Base-by-base conservation (phyloP, 164 flowering plant species). In the Hamamelis virginiana region DNA sequence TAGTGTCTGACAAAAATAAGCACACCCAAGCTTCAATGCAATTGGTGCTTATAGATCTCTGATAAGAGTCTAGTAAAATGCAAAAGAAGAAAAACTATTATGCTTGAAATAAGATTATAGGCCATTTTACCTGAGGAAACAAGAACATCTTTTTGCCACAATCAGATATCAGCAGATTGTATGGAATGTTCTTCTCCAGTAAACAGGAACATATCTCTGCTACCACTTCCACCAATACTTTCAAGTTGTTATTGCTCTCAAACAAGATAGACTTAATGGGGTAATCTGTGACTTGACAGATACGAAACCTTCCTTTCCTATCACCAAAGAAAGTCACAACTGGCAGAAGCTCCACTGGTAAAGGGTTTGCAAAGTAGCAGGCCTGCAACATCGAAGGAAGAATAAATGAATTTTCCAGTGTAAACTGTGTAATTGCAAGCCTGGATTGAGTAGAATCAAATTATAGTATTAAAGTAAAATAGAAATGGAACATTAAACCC, bases 341-440 rank as follows among this genome's bases (percentile, higher is more conserved):
- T 38, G 69, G 75, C 71, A 52, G 59, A 15, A 69, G 61, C 63
- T 78, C 81, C 67, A 78, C 81, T 25, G 81, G 77, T 45, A 78
- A 75, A n/a, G 66, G 74, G 44, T 72, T 59, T 28, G 81, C 67
- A 59, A 78, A 75, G 63, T 78, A 78, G 68, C 81, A 78, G 5
- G 67, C 81, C 81, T 78, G 23, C 23, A 33, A 2, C 41, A 33
- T 33, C 6, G 6, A 33, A 33, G 41, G 41, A 69, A 25, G 25
- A 59, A 16, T 0, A 51, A 41, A 53, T 56, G 21, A 23, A 46
- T 8, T 33, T 33, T 33, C 41, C 41, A 33, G 41, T 33, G 41
- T 33, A 6, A 2, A 33, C 4, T 2, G 4, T 33, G 41, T 33
- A 33, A 33, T 6, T 33, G 41, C 41, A 33, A 33, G 41, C 41